Conservation (phyloP, 2,329 filamentous ascomycete genomes). For the Zarea fungicola region DNA sequence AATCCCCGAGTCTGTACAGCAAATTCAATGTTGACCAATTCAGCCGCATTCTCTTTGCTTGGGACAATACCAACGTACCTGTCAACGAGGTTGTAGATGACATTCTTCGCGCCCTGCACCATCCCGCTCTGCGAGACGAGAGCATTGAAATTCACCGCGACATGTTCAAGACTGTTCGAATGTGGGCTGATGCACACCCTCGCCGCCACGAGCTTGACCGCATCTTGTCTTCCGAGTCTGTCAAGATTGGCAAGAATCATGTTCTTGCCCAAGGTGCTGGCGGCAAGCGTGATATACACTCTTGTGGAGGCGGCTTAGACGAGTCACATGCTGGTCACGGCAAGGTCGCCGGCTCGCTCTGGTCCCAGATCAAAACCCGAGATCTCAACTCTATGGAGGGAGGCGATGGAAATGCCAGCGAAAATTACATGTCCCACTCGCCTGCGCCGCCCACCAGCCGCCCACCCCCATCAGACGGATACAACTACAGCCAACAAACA, state of each 20-base stretch:
- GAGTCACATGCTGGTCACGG: slow-evolving; percentile 48
- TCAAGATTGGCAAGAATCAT: slow-evolving; percentile 80
- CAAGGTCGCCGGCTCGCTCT: slow-evolving; percentile 54
- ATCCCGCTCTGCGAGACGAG: slow-evolving; percentile 76
- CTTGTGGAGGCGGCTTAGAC: slow-evolving; percentile 33
- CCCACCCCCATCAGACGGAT: slow-evolving; percentile 28
- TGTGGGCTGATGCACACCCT: slow-evolving; percentile 69
- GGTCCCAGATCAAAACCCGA: slow-evolving; percentile 55
- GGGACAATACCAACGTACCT: slow-evolving; percentile 80
- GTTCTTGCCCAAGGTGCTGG: slow-evolving; percentile 35
- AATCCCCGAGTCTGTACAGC: no score
- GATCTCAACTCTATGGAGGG: slow-evolving; percentile 53
- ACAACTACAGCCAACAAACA: slow-evolving; percentile 35
- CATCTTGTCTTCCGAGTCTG: slow-evolving; percentile 76
- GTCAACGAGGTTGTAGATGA: slow-evolving; percentile 81
- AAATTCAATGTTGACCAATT: slow-evolving; percentile 5
- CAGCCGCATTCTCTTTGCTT: slow-evolving; percentile 79
- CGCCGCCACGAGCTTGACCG: slow-evolving; percentile 65
- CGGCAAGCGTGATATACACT: slow-evolving; percentile 23
- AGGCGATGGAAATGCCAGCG: slow-evolving; percentile 34
- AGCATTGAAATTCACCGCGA: slow-evolving; percentile 72
- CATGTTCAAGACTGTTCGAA: slow-evolving; percentile 83
- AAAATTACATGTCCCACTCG: slow-evolving; percentile 34
- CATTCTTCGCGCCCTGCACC: slow-evolving; percentile 79
- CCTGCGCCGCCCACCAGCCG: slow-evolving; percentile 31